Base-by-base conservation (phyloP, 805 yeast genomes). In the Candida golubevii region DNA sequence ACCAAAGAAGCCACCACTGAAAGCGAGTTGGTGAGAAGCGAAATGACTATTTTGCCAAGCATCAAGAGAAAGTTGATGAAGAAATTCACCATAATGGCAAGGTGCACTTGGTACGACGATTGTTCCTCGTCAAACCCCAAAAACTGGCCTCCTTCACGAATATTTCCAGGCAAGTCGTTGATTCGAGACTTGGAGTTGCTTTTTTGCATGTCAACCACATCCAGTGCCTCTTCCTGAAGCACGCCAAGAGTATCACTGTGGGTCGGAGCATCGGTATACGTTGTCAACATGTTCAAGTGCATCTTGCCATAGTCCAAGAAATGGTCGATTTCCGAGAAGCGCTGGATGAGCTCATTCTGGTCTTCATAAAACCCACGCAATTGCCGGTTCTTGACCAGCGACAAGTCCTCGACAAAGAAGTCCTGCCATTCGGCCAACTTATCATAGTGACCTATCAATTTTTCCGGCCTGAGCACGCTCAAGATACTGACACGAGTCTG, bases 1-100 rank as follows among this genome's bases (percentile, higher is more conserved):
- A 86, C 82, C 49, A 85, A 73, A 1, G 93, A 85, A 0, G 95
- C 95, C 40, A 85, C 68, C 38, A 86, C 78, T 7, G 93, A 85
- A 50, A 86, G 77, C 9, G 95, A 86, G 57, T 69, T 74, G 0
- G 91, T 82, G 57, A 81, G 64, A n/a, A 78, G 49, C 1, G 82
- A 79, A 23, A 83, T 88, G 10, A 73, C 65, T 3, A 74, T 46
- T 56, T 85, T 85, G 2, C 86, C 89, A 1, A 75, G 35, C 40
- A 85, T 64, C 41, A 86, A 67, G 1, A 82, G 44, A 33, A 80
- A 60, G 58, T 85, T 85, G 44, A 84, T 66, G 33, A 70, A 60
- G 54, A 85, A 80, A 50, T 85, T 85, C 35, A 84, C 75, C 54
- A 76, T 58, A 44, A 85, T 84, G 37, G 90, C 89, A 38, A 74